Conservation (phyloP, 257 asterid species). For the Solanum habrochaites region DNA sequence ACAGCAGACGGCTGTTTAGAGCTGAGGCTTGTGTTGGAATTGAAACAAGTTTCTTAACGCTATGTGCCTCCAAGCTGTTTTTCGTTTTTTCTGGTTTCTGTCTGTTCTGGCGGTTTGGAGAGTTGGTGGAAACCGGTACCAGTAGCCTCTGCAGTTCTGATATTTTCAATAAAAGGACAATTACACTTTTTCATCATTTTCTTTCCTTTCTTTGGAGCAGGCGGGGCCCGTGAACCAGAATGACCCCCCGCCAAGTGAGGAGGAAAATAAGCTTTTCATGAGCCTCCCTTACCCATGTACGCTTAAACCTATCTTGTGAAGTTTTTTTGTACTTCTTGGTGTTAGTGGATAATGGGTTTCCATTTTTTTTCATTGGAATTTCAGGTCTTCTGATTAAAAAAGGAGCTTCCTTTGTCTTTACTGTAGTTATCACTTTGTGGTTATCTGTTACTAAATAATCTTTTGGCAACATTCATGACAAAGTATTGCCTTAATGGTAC, state of each 20-base stretch:
- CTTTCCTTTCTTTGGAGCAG: too few relatives aligned
- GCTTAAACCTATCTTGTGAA: slow-evolving; percentile 8
- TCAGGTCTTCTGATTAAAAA: not conserved
- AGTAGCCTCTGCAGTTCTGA: slow-evolving; percentile 7
- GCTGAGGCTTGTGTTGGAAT: too few relatives aligned
- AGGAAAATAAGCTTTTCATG: slow-evolving; percentile 11
- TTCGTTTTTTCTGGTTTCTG: too few relatives aligned
- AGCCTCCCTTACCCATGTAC: slow-evolving; percentile 26
- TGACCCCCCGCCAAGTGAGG: slow-evolving; percentile 11
- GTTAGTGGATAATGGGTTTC: not conserved
- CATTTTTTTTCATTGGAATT: not conserved
- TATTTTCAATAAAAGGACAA: slow-evolving; percentile 23
- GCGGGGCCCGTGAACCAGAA: slow-evolving; percentile 16
- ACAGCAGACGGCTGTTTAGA: slow-evolving; percentile 61
- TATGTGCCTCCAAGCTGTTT: not conserved
- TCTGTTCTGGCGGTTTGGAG: too few relatives aligned
- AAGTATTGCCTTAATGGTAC: not conserved
- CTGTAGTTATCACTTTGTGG: not conserved
- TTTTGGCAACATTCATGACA: not conserved
- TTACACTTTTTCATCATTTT: slow-evolving; percentile 4
- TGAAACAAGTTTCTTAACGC: slow-evolving; percentile 26
- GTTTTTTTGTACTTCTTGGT: slow-evolving; percentile 23
- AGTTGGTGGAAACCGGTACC: not conserved
- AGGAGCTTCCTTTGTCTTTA: not conserved
- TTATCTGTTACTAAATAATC: not conserved